These are phyloP conservation scores for Chaetomiaceae sp. DNA, from an alignment of 2,329 filamentous ascomycete genomes.

Conservation along the genomic window DNA sequence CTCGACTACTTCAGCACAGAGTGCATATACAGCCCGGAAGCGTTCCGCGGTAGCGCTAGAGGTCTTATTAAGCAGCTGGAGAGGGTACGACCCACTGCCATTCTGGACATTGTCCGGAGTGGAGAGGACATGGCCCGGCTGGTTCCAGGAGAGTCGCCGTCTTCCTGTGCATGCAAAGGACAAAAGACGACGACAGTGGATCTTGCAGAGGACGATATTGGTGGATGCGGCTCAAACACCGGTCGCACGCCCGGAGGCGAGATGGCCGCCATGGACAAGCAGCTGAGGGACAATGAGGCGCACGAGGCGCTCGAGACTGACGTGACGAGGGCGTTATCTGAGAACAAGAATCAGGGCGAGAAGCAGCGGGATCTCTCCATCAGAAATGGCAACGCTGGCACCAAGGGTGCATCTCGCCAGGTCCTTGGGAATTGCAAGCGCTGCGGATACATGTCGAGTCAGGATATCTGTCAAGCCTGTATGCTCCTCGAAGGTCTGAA, in stretches of 20 bases:
- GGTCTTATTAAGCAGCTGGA: slow-evolving; percentile 94
- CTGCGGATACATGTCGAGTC: slow-evolving; percentile 94
- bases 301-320: slow-evolving; percentile 62
- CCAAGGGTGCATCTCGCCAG: slow-evolving; percentile 42
- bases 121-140: slow-evolving; percentile 93
- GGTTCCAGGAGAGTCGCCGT: slow-evolving; percentile 58
- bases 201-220: slow-evolving; percentile 54
- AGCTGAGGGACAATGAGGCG: slow-evolving; percentile 60
- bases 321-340: slow-evolving; percentile 46
- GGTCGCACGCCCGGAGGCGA: slow-evolving; percentile 66
- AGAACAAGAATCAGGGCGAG: slow-evolving; percentile 31
- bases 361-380: slow-evolving; percentile 27
- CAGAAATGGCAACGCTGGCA: slow-evolving; percentile 20
- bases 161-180: slow-evolving; percentile 45
- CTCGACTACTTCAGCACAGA: slow-evolving; percentile 98
- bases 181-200: slow-evolving; percentile 29
- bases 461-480: slow-evolving; percentile 90
- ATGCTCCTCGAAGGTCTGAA: slow-evolving; percentile 85
- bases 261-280: slow-evolving; percentile 77
- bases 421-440: slow-evolving; percentile 77
- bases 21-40: slow-evolving; percentile 96
- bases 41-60: slow-evolving; percentile 87
- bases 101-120: slow-evolving; percentile 88
- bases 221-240: slow-evolving; percentile 71
- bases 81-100: slow-evolving; percentile 86